Evolutionary conservation across 306 rosid genomes (phyloP), one percentile per base, ranked within the genome.

Genomic region (Cotoneaster glaucophyllus): DNA sequence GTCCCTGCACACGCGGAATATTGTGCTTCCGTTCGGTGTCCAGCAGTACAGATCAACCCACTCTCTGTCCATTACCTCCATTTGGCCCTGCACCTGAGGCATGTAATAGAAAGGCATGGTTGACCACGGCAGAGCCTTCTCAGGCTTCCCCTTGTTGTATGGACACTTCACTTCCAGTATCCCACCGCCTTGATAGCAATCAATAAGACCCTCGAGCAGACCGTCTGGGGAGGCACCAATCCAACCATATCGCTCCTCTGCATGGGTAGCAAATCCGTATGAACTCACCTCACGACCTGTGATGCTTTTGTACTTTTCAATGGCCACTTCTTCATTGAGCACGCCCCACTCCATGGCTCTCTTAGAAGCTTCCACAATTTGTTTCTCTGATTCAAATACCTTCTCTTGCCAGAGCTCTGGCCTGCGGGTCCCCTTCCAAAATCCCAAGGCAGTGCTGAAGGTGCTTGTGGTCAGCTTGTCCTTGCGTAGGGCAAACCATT

Each of bases 201-300:
- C 93, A 12, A 93, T 87, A 79, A 95, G 87, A 25, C 98, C 99
- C 26, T 95, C 92, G 6, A 93, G 88, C 77, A 95, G 87, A 19
- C 98, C 99, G 26, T 95, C 99, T 12, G 99, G 99, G 26, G 99
- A 95, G 24, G 99, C 99, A 4, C 99, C 99, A 8, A 95, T 83
- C 99, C 99, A 95, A 54, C 79, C 84, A 28, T 83, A 84, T 44
- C 63, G 74, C 84, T 88, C 85, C 7, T 92, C 87, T 0, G 90
- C 69, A 63, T 92, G 97, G 67, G 84, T 82, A 13, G 91, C 99
- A 34, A 95, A 95, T 24, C 99, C 99, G 73, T 92, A 81, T 0
- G 84, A 74, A 74, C 83, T 52, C 41, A 95, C 99, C 53, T 90
- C 93, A 21, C 75, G 84, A 11, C 98, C 97, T 0, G 99, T 95